Base-by-base conservation (phyloP, 192 early-diverging fungal genomes). In the Coemansia sp. region DNA sequence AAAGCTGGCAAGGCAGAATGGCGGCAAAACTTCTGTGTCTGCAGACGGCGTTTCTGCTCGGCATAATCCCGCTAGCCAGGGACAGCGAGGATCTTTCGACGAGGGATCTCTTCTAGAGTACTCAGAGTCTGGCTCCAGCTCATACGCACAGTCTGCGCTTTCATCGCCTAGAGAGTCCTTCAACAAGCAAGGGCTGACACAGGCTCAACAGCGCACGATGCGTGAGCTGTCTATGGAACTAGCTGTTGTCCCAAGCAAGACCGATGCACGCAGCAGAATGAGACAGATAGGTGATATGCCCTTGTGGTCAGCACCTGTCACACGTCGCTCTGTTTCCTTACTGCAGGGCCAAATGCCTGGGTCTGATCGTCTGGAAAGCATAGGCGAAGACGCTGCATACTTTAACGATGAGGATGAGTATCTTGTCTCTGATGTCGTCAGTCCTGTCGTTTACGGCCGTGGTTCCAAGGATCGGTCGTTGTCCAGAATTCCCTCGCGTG, bases 211-310 rank as follows among this genome's bases (percentile, higher is more conserved):
- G 63, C 73, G 61, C 18, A 64, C 40, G n/a, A 48, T 66, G 57
- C 79, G 79, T 30, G 79, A 82, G 22, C 56, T 73, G 25, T 64
- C 79, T 3, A 52, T 72, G 48, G 79, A 82, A 51, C 38, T 76
- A 16, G 49, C 70, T 1, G 33, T 56, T 1, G 64, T 31, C 12
- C 25, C 66, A 0, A 36, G 32, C 54, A 56, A 60, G 63, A 50
- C 57, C 25, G 78, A 76, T 50, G 50, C 65, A 10, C 67, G 73
- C 48, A 67, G 56, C 32, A 60, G 48, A 11, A 28, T 64, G 34
- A 66, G 77, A 29, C 73, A 69, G n/a, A 61, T 64, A 3, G 73
- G 59, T 12, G 56, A 60, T n/a, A 60, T 58, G 38, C 56, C 73
- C 5, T 28, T 76, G 56, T 75, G 72, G 67, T 70, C 78, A 17